phyloP scores from a whole-genome alignment of 129 eudicot species.

The Arctium minus region DNA sequence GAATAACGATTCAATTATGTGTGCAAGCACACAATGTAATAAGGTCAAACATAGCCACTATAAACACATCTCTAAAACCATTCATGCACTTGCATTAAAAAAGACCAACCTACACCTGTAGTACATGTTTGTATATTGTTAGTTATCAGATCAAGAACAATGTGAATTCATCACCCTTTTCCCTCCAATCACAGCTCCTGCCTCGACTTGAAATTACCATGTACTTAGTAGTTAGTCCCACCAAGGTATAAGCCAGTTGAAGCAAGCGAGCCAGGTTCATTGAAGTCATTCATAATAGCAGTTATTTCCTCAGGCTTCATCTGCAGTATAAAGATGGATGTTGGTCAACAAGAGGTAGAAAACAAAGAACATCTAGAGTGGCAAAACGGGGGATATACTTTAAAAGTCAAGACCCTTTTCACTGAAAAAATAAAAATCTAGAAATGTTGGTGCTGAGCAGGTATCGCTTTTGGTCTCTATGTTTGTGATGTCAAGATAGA shows the following conservation, averaged over 20 bases:
- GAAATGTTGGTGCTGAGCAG: too few species aligned
- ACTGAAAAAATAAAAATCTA: too few species aligned
- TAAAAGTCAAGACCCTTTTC: neutral
- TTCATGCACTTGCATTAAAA: too few species aligned
- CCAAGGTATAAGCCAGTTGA: slow-evolving; percentile 91
- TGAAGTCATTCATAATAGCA: slow-evolving; percentile 70
- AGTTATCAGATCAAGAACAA: neutral
- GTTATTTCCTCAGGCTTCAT: slow-evolving; percentile 67
- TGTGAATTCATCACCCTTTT: slow-evolving; percentile 54
- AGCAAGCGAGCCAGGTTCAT: slow-evolving; percentile 82
- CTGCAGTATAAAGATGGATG: slow-evolving; percentile 31
- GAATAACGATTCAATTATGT: too few species aligned
- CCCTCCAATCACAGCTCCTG: slow-evolving; percentile 87
- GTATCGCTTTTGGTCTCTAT: too few species aligned
- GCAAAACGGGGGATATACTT: neutral
- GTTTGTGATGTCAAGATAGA: too few species aligned
- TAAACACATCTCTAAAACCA: neutral
- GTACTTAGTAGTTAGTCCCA: slow-evolving; percentile 78
- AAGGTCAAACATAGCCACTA: neutral
- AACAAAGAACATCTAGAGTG: neutral
- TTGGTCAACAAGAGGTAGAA: neutral
- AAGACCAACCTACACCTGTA: neutral
- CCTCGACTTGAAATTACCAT: slow-evolving; percentile 95
- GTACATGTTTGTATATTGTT: neutral
- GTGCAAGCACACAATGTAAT: too few species aligned